Base-by-base conservation (phyloP, 2,329 filamentous ascomycete species). In the Exophiala calicioides region DNA sequence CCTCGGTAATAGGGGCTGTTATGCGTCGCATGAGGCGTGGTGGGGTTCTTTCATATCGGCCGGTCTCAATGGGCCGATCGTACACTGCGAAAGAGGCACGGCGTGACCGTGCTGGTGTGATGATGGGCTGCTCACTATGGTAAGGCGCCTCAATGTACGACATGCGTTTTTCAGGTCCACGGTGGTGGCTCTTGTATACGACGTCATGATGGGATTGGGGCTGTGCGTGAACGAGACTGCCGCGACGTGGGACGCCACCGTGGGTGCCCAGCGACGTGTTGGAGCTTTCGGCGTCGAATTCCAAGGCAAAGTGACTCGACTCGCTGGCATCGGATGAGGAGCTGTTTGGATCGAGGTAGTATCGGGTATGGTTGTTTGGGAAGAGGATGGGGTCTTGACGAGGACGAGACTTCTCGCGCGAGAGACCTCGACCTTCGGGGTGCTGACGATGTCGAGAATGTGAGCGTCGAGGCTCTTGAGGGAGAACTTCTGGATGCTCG, bases 251-350 rank as follows among this genome's bases (percentile, higher is more conserved):
- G 3, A 52, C 38, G 3, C 47, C 52, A 19, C 49, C 48, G 8
- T 44, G 46, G 5, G 44, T 49, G 23, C 47, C 31, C 13, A 55
- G 27, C 4, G 52, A 55, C 3, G 52, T 55, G 26, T 44, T 46
- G 10, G 52, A 55, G 39, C 52, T 55, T 42, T 46, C 44, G 15
- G 36, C 44, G 26, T 55, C n/a, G n/a, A n/a, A 47, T 9, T 54
- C 49, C 33, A 46, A 43, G 15, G 48, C 48, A 36, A 39, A 52
- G 19, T 50, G 52, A 39, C 52, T 55, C 15, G 44, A 31, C n/a
- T 55, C 52, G 27, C 52, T 55, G 29, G 19, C 42, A 26, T 51
- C 48, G 5, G 52, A 55, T 10, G 52, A 55, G 5, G 35, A 34
- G 23, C 46, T 48, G 21, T 21, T 33, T 5, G 7, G 43, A 18